Evolutionary conservation across 2,329 filamentous ascomycete species (phyloP).

Genomic region (Trichoderma pleuroti): DNA sequence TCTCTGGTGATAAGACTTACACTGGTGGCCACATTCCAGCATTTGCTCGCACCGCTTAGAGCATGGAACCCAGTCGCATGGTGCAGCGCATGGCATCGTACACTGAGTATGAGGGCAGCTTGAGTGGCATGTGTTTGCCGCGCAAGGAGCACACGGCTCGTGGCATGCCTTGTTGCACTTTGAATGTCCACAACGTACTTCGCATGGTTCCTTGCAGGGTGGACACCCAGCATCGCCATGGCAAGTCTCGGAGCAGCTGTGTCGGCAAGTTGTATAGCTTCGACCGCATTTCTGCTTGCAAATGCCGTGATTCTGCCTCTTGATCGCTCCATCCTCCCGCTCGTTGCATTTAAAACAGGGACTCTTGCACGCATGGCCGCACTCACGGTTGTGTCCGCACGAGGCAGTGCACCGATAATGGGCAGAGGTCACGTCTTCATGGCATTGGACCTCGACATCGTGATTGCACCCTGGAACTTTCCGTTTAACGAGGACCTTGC

Average conservation of each 20-base stretch:
- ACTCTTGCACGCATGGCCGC: slow-evolving; percentile 56
- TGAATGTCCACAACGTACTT: slow-evolving; percentile 55
- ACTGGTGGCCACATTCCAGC: slow-evolving; percentile 60
- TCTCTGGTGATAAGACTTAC: slow-evolving; percentile 28
- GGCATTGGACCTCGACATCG: slow-evolving; percentile 47
- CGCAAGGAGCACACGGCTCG: slow-evolving; percentile 61
- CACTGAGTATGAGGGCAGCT: slow-evolving; percentile 52
- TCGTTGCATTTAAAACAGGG: slow-evolving; percentile 48
- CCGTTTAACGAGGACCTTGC: slow-evolving; percentile 44
- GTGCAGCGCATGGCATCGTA: slow-evolving; percentile 59
- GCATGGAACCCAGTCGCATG: slow-evolving; percentile 66
- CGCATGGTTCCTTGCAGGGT: slow-evolving; percentile 49
- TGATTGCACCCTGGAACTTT: slow-evolving; percentile 55
- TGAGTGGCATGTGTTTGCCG: slow-evolving; percentile 51
- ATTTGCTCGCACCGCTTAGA: slow-evolving; percentile 52
- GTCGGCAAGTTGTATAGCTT: slow-evolving; percentile 51
- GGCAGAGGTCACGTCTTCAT: slow-evolving; percentile 38
- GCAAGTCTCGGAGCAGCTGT: slow-evolving; percentile 50
- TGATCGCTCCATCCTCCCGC: slow-evolving; percentile 31
- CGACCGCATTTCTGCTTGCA: slow-evolving; percentile 51
- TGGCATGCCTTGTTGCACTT: slow-evolving; percentile 53
- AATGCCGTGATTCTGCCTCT: slow-evolving; percentile 39
- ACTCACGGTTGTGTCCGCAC: slow-evolving; percentile 48
- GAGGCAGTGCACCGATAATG: slow-evolving; percentile 45
- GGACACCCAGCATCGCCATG: slow-evolving; percentile 48